These are phyloP conservation scores for Paecilomyces sp. DNA, from an alignment of 2,329 filamentous ascomycete species.

Conservation along the genomic window DNA sequence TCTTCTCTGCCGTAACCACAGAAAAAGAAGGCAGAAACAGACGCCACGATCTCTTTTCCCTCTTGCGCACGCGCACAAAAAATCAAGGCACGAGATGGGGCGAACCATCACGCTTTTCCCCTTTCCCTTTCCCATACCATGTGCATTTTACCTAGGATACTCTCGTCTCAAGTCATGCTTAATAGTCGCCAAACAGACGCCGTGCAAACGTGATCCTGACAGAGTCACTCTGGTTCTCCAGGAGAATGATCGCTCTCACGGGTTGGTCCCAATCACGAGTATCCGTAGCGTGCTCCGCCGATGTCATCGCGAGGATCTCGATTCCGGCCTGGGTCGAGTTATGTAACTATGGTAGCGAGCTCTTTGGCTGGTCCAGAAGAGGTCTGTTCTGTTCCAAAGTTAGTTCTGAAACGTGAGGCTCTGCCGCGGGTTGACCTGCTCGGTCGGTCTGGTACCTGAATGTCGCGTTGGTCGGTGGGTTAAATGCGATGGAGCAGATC, in stretches of 20 bases:
- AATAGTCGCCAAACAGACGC: not conserved
- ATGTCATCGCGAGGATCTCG: not conserved
- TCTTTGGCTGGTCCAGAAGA: too few relatives aligned
- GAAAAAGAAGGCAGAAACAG: not conserved
- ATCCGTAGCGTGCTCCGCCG: not conserved
- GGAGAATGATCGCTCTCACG: not conserved
- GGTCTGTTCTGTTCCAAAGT: not conserved
- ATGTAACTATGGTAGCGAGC: too few relatives aligned
- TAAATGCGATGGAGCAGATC: not conserved
- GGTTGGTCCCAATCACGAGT: not conserved
- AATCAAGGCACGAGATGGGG: not conserved
- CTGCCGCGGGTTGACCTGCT: not conserved
- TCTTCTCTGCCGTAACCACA: not conserved
- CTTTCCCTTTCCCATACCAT: too few relatives aligned
- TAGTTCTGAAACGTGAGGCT: not conserved
- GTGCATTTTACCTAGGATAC: not conserved
- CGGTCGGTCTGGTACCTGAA: not conserved
- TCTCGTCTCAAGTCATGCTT: not conserved
- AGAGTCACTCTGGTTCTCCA: not conserved
- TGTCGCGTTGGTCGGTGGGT: not conserved
- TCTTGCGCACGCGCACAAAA: not conserved
- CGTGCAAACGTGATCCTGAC: not conserved
- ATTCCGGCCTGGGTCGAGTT: not conserved
- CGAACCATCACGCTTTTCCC: not conserved
- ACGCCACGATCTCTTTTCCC: not conserved